Base-by-base conservation (phyloP, 2,329 filamentous ascomycete genomes). In the Raffaelea deltoideospora region DNA sequence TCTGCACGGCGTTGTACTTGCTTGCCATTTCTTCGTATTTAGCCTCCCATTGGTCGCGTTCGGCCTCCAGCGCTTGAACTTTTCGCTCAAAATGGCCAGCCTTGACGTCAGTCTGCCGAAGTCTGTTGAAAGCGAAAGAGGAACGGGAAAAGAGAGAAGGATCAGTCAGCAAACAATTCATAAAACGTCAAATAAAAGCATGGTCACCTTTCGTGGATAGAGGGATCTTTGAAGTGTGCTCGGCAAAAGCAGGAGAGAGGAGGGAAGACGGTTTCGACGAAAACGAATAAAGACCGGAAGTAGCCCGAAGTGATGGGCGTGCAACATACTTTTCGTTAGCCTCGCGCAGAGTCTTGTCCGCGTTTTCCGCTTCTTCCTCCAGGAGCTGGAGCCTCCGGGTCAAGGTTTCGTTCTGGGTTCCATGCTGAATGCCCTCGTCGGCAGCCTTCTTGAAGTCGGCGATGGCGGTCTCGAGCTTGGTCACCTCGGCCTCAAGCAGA, bases 1-100 rank as follows among this genome's bases (percentile, higher is more conserved):
- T 88, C 72, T 93, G 78, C 50, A 85, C 71, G 40, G 70, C 60
- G 48, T 66, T 64, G 69, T 92, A 81, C 67, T 95, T 93, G 76
- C 87, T 81, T 51, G 79, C 62, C 80, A 94, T 92, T 61, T 96
- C 88, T 66, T 96, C 90, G 67, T 92, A 96, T 71, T 98, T 96
- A 62, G 71, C 59, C 70, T 96, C 90, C 87, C 87, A 95, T 62
- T 87, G 76, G 63, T 95, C 86, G 53, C 84, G 81, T 59, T 87
- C 76, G 55, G 75, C 69, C 67, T 98, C 90, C 55, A 95, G 78
- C 53, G 90, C 88, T 64, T 95, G 85, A 50, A 96, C 90, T 72
- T 96, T 96, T 65, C 90, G 90, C 70, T 98, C 90, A 64, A 88
- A 96, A 69, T 98, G 88, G 53, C 88, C 90, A 54, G 88, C 87